phyloP scores from a whole-genome alignment of 2,329 filamentous ascomycete species.

The Aspergillus novofumigatus region DNA sequence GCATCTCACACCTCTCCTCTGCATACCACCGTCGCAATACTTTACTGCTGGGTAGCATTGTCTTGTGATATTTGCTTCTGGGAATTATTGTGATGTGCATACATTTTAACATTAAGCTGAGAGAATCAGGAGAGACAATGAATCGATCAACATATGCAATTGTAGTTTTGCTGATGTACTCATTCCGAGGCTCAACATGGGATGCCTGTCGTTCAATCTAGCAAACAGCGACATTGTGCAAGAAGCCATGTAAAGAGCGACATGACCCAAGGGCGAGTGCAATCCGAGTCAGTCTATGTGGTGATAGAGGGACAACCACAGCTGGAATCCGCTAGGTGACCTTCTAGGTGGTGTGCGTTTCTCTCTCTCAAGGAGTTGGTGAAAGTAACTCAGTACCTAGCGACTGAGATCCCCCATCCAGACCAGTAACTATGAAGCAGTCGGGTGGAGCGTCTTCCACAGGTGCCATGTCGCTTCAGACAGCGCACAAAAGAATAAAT shows the following conservation, averaged over 20 bases:
- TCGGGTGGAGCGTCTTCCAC: neutral
- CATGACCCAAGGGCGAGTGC: neutral
- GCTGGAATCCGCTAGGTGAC: too few relatives aligned
- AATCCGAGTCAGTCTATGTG: neutral
- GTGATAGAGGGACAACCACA: too few relatives aligned
- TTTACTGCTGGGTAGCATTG: constrained; percentile 5
- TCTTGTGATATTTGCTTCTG: constrained; percentile 3
- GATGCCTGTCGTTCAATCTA: neutral
- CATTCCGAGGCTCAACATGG: neutral
- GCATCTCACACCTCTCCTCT: constrained; percentile 1
- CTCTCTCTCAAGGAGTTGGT: too few relatives aligned
- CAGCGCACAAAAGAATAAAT: neutral
- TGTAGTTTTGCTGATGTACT: neutral
- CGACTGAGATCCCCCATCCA: neutral
- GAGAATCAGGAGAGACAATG: constrained; percentile 5
- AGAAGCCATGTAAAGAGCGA: neutral
- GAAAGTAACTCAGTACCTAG: too few relatives aligned
- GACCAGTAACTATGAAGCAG: neutral
- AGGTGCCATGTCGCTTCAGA: neutral
- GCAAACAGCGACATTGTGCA: neutral
- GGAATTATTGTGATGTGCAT: constrained; percentile 7
- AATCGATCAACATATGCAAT: neutral
- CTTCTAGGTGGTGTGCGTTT: too few relatives aligned
- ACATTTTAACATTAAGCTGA: constrained; percentile 5
- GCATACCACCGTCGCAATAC: neutral